A percentile compares a stretch with the other conserved stretches of the same genome.
Conservation (phyloP, 305 asterid species). For the Fraxinus nigra region DNA sequence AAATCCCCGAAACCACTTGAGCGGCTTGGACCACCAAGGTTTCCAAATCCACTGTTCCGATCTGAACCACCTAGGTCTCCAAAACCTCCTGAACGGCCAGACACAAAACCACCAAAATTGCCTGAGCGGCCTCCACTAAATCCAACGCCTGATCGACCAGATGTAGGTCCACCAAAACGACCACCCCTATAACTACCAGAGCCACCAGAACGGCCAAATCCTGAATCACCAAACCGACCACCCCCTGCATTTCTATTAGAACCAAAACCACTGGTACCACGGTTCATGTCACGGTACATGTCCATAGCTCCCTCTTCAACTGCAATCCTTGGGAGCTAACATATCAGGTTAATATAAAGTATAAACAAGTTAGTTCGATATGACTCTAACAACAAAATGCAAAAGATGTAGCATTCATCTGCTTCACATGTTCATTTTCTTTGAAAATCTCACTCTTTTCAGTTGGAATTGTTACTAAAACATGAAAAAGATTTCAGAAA, state of each 20-base stretch:
- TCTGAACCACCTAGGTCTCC: slow-evolving; percentile 43
- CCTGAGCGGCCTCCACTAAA: slow-evolving; percentile 48
- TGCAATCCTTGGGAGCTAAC: slow-evolving; percentile 70
- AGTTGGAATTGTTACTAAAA: background rate
- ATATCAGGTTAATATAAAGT: slow-evolving; percentile 7
- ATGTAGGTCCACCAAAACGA: background rate
- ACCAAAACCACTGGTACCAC: slow-evolving; percentile 53
- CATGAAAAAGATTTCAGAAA: background rate
- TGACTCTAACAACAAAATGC: background rate
- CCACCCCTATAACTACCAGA: slow-evolving; percentile 27
- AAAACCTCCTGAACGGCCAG: slow-evolving; percentile 47
- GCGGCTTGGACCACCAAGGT: slow-evolving; percentile 41
- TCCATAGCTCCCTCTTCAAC: slow-evolving; percentile 56
- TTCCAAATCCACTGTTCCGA: slow-evolving; percentile 45
- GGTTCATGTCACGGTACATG: slow-evolving; percentile 48
- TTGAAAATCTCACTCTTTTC: background rate
- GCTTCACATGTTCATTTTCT: background rate
- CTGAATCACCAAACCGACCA: slow-evolving; percentile 56
- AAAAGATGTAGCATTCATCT: background rate
- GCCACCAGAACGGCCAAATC: slow-evolving; percentile 45
- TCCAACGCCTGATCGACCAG: slow-evolving; percentile 38
- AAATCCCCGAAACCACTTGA: slow-evolving; percentile 46
- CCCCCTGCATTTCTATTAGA: slow-evolving; percentile 38
- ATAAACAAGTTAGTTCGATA: slow-evolving; percentile 17
- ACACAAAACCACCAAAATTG: slow-evolving; percentile 49